phyloP scores from a whole-genome alignment of 495 filamentous ascomycete genomes.

The Baudoinia panamericana region DNA sequence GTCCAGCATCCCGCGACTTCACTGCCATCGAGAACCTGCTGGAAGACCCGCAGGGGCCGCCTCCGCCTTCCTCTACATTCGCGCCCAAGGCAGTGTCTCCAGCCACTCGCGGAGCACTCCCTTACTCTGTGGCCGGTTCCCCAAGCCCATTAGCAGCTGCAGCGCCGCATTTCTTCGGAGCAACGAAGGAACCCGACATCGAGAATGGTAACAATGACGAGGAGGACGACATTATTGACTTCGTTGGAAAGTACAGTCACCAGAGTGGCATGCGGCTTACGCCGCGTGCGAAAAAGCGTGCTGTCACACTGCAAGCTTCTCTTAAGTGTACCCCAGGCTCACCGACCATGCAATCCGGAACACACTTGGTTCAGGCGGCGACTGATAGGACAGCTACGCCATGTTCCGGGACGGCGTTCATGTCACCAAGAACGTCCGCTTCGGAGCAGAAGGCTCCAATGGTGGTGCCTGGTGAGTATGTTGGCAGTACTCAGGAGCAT shows the following conservation, averaged over 20 bases:
- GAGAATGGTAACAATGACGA: constrained; percentile 16
- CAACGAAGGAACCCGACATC: constrained; percentile 1
- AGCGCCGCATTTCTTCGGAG: not conserved
- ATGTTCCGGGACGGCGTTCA: not conserved
- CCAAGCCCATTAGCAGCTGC: too few relatives aligned
- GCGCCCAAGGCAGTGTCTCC: not conserved
- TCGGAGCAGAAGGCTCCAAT: not conserved
- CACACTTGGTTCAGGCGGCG: not conserved
- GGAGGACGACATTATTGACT: constrained; percentile 16
- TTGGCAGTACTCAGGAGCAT: not conserved
- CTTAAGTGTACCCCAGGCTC: too few relatives aligned
- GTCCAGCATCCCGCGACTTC: constrained; percentile 9
- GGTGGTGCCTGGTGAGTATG: not conserved
- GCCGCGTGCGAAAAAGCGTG: constrained; percentile 1
- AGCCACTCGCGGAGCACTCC: not conserved
- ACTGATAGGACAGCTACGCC: not conserved
- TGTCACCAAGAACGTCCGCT: too few relatives aligned
- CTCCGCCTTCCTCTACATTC: constrained; percentile 24
- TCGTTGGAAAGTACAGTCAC: constrained; percentile 2
- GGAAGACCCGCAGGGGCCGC: constrained; percentile 15
- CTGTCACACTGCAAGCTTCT: not conserved
- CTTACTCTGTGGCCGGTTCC: not conserved
- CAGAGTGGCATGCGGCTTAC: not conserved
- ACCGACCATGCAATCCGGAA: too few relatives aligned
- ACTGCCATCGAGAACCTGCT: constrained; percentile 18